phyloP scores from a whole-genome alignment of 768 basidiomycete genomes.

The Hortiboletus campestris region DNA sequence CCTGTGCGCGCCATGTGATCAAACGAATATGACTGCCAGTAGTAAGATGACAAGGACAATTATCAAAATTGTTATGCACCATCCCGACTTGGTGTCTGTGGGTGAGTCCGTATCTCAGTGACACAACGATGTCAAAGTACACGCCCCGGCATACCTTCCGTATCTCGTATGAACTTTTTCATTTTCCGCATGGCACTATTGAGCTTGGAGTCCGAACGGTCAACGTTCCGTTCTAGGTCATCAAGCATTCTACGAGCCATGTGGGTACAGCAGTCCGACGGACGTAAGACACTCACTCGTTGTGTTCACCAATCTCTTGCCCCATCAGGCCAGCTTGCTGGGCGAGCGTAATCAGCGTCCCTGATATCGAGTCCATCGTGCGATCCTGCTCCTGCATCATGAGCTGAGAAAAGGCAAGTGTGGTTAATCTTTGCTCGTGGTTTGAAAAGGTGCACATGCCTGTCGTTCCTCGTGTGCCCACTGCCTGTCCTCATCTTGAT shows the following conservation, averaged over 20 bases:
- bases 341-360: constrained; percentile 78
- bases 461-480: constrained; percentile 90
- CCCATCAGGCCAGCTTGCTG: constrained; percentile 96
- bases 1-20: constrained; percentile 7
- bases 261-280: neutral
- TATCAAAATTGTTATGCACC: constrained; percentile 85
- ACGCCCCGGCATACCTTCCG: constrained; percentile 52
- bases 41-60: constrained; percentile 76
- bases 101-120: constrained; percentile 1
- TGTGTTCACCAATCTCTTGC: constrained; percentile 86
- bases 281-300: constrained; percentile 59
- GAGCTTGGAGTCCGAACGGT: constrained; percentile 64
- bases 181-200: constrained; percentile 63
- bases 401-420: constrained; percentile 46
- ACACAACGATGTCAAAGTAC: neutral
- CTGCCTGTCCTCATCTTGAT: constrained; percentile 64
- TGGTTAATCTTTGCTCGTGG: neutral
- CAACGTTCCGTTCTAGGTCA: constrained; percentile 74
- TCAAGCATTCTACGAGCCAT: constrained; percentile 62
- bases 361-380: constrained; percentile 83
- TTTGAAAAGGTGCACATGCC: constrained; percentile 37
- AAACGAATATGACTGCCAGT: constrained; percentile 77
- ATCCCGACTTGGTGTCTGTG: constrained; percentile 81
- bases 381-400: constrained; percentile 88
- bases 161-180: constrained; percentile 79